Percentiles rank a stretch among this genome's conserved stretches.
Evolutionary conservation across 1,139 yeast genomes (phyloP).

Genomic region (Kodamaea fungicola): DNA sequence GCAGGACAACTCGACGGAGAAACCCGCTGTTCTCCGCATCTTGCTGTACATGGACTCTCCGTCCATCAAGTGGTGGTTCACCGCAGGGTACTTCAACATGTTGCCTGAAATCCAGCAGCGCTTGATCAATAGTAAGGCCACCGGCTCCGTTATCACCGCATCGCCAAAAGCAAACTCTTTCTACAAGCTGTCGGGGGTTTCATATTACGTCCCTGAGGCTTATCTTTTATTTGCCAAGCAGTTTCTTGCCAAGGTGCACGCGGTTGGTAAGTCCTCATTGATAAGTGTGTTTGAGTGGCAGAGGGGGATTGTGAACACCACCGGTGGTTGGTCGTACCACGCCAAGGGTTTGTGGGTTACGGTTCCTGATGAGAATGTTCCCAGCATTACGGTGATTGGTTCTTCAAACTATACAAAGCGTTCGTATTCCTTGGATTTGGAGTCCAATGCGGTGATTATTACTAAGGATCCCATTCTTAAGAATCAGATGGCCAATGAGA

Average conservation of each 20-base stretch:
- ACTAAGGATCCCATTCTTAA: constrained; percentile 67
- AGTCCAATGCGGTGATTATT: constrained; percentile 75
- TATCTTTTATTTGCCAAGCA: constrained; percentile 72
- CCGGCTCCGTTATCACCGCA: constrained; percentile 80
- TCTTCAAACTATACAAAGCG: constrained; percentile 91
- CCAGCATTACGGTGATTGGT: constrained; percentile 79
- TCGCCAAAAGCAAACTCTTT: constrained; percentile 93
- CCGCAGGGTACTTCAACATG: constrained; percentile 97
- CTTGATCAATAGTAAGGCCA: constrained; percentile 56
- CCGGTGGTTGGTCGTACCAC: constrained; percentile 94
- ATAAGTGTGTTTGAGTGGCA: constrained; percentile 80
- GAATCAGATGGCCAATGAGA: constrained; percentile 55
- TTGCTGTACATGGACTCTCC: constrained; percentile 57
- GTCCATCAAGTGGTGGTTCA: constrained; percentile 73
- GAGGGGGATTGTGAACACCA: constrained; percentile 76
- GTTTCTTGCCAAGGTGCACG: constrained; percentile 57
- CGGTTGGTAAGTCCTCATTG: constrained; percentile 39
- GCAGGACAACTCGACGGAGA: constrained; percentile 68
- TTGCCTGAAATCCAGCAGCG: constrained; percentile 67
- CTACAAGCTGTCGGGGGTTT: constrained; percentile 78
- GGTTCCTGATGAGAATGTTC: constrained; percentile 54
- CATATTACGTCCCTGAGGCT: constrained; percentile 82
- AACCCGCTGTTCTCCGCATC: constrained; percentile 60
- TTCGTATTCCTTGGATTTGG: constrained; percentile 84
- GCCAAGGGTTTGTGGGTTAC: constrained; percentile 96